These are phyloP conservation scores for Chlamydomonas schloesseri DNA, from an alignment of 139 green algal genomes.

Conservation along the genomic window DNA sequence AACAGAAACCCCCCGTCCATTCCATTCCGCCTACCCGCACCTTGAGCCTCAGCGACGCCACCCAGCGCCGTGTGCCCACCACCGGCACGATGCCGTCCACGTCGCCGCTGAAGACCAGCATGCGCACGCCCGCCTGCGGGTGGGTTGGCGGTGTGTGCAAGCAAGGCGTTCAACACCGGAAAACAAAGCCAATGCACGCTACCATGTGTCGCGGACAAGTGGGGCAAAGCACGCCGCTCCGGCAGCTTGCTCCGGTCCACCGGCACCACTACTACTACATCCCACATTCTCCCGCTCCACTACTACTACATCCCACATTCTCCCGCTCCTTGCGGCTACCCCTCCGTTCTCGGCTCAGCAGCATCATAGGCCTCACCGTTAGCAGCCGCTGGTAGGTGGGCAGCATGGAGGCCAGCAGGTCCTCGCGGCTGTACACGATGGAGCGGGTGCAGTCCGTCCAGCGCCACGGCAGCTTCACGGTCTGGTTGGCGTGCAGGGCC, in stretches of 20 bases:
- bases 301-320: too few species aligned
- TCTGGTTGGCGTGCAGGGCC: constrained; percentile 76
- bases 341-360: too few species aligned
- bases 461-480: constrained; percentile 56
- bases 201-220: too few species aligned
- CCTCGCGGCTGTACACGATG: constrained; percentile 69
- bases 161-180: not conserved
- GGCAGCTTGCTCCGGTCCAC: too few species aligned
- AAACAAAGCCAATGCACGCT: too few species aligned
- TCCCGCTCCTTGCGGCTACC: too few species aligned
- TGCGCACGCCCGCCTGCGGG: constrained; percentile 48
- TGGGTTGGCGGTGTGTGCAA: not conserved
- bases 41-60: constrained; percentile 59
- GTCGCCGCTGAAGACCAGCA: constrained; percentile 81
- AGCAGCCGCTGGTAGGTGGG: constrained; percentile 72
- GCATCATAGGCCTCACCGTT: too few species aligned
- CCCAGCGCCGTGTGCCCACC: constrained; percentile 71
- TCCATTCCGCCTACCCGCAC: too few species aligned
- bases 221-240: too few species aligned
- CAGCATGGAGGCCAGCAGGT: constrained; percentile 81
- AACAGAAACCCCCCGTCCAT: too few species aligned
- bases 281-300: too few species aligned
- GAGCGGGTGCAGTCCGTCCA: constrained; percentile 69
- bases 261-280: too few species aligned
- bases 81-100: constrained; percentile 85